Evolutionary conservation across 345 rosid species (phyloP).

Genomic region (Mercurialis annua): DNA sequence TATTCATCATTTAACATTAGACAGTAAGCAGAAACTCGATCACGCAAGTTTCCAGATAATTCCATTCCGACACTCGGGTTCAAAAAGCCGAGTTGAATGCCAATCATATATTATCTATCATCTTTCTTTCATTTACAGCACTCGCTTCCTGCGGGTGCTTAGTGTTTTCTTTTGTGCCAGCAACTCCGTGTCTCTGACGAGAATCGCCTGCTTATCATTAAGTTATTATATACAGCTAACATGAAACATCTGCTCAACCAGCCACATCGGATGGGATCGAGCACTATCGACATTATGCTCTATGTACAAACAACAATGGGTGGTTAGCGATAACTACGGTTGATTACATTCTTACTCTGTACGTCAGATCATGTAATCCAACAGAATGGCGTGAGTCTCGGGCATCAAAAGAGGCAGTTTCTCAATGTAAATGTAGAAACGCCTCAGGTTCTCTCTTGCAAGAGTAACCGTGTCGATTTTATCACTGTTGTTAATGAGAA

Average conservation of each 20-base stretch:
- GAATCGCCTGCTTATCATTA: constrained; percentile 4
- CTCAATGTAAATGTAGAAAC: constrained; percentile 52
- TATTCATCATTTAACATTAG: constrained; percentile 1
- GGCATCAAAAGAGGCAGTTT: constrained; percentile 42
- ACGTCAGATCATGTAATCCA: constrained; percentile 62
- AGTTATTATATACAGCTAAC: constrained; percentile 25
- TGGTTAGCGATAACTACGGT: background rate
- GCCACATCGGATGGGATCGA: constrained; percentile 17
- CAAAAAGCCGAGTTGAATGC: constrained; percentile 48
- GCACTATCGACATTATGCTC: constrained; percentile 6
- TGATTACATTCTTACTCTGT: constrained; percentile 8
- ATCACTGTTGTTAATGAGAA: constrained; percentile 40
- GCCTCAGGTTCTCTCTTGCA: constrained; percentile 50
- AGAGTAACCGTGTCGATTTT: constrained; percentile 38
- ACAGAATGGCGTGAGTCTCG: constrained; percentile 37
- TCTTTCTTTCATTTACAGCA: constrained; percentile 12
- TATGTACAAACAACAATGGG: constrained; percentile 34
- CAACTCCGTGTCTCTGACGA: background rate
- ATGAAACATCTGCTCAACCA: constrained; percentile 11
- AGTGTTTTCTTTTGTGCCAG: background rate
- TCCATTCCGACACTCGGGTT: constrained; percentile 43
- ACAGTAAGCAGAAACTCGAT: constrained; percentile 10
- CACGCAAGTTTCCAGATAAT: constrained; percentile 10
- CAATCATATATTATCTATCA: constrained; percentile 1
- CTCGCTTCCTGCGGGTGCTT: constrained; percentile 9